These are phyloP conservation scores for Fusarium continuum DNA, from an alignment of 2,329 filamentous ascomycete species.

Conservation along the genomic window DNA sequence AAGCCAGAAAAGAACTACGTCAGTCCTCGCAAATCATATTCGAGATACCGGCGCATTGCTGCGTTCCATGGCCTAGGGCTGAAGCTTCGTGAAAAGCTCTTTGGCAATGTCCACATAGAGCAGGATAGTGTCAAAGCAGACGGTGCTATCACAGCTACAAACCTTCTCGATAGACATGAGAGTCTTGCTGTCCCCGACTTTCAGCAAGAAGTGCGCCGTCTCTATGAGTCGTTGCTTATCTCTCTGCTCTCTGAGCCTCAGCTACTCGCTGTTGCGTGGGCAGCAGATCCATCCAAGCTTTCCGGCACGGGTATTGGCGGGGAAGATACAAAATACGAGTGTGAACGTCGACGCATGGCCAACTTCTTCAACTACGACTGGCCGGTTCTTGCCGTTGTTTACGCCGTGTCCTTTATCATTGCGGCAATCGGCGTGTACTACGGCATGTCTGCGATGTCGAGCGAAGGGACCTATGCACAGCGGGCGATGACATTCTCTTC, in stretches of 20 bases:
- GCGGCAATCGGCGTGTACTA: conserved; percentile 24
- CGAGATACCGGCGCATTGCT: conserved; percentile 18
- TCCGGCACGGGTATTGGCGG: conserved; percentile 5
- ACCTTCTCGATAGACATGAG: conserved; percentile 23
- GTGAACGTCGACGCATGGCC: conserved; percentile 12
- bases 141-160: conserved; percentile 4
- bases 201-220: background rate
- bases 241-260: conserved; percentile 33
- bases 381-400: conserved; percentile 15
- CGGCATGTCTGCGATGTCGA: conserved; percentile 25
- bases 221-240: conserved; percentile 31
- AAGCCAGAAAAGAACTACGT: conserved; percentile 28
- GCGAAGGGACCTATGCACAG: conserved; percentile 10
- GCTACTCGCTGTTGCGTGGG: conserved; percentile 36
- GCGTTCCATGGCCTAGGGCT: conserved; percentile 29
- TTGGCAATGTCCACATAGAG: conserved; percentile 9
- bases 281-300: conserved; percentile 15
- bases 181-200: conserved; percentile 17
- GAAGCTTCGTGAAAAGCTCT: conserved; percentile 7
- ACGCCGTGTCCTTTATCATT: conserved; percentile 10
- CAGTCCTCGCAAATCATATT: background rate
- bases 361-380: conserved; percentile 30
- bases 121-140: background rate
- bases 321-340: conserved; percentile 11
- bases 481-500: conserved; percentile 34